Base-by-base conservation (phyloP, 352 stramenopile species). In the Globisporangium middletonii region DNA sequence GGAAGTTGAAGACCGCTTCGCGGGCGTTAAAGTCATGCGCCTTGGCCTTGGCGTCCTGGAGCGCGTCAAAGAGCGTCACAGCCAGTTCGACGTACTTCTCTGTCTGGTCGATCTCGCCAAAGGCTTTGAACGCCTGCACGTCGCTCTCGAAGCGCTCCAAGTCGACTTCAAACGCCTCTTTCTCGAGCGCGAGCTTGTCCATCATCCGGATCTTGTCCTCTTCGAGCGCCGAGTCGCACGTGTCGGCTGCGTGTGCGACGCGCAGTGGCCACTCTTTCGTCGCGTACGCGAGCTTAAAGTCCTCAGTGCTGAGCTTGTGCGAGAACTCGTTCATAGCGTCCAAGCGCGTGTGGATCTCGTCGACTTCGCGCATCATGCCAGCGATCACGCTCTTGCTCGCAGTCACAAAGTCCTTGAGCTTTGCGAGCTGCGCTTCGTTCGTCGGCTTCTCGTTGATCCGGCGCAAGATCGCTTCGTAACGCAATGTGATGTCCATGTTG, bases 151-250 rank as follows among this genome's bases (percentile, higher is more conserved):
- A 97, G 2, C 74, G 71, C 56, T 97, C 83, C 9, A 95, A n/a
- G 51, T 95, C 83, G 13, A 86, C 42, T 51, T 94, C 83, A 45
- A 95, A 94, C 1, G 75, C 69, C 38, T 95, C 88, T 62, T 98
- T 98, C 63, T 98, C 89, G 2, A 97, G 65, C 26, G 88, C 80
- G 19, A 97, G 71, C 18, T 86, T 88, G 68, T 97, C 92, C 89
- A 98, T 97, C 91, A 97, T 97, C 30, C 87, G 79, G 38, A 96
- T 81, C 55, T 97, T 97, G 62, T 97, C 89, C 64, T 95, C 83
- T 52, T 97, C 89, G 1, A 97, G 70, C 16, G 86, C 86, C 6
- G 87, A 91, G 53, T 97, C 88, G 49, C 86, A 96, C 12, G 81
- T 86, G 23, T 93, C 84, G 0, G 83, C 84, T 3, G 88, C 84